These are phyloP conservation scores for Nothophoma quercina DNA, from an alignment of 2,329 filamentous ascomycete species.

Conservation along the genomic window DNA sequence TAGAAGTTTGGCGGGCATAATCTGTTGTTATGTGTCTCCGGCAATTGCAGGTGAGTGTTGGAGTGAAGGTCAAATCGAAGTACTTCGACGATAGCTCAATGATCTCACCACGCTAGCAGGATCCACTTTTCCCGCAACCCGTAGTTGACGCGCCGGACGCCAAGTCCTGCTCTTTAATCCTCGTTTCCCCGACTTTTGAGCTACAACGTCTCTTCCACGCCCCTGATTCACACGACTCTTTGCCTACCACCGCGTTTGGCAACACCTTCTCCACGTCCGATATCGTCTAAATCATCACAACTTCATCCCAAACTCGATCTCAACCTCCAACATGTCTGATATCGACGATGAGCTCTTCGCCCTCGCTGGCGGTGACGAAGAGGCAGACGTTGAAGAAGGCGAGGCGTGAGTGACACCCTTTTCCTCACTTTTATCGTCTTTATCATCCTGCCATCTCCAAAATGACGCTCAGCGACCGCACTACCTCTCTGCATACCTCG, in stretches of 20 bases:
- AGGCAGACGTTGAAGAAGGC: constrained; percentile 73
- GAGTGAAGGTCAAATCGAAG: not conserved
- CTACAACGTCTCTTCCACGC: constrained; percentile 27
- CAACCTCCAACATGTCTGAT: constrained; percentile 66
- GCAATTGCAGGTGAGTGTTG: not conserved
- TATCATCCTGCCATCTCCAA: constrained; percentile 17
- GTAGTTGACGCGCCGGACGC: constrained; percentile 29
- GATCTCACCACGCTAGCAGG: constrained; percentile 30
- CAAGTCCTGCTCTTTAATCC: constrained; percentile 21
- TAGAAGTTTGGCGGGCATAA: constrained; percentile 28
- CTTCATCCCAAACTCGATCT: constrained; percentile 8
- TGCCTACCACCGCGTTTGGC: constrained; percentile 13
- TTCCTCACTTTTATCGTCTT: constrained; percentile 18
- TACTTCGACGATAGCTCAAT: constrained; percentile 19
- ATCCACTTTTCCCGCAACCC: constrained; percentile 21
- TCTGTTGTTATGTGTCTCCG: not conserved
- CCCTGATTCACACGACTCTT: constrained; percentile 24
- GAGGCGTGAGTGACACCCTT: constrained; percentile 72
- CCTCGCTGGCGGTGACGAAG: constrained; percentile 77
- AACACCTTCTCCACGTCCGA: not conserved
- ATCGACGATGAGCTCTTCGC: constrained; percentile 94
- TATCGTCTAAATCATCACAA: constrained; percentile 9
- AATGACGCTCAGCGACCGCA: constrained; percentile 16
- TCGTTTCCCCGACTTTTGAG: constrained; percentile 32
- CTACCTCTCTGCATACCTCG: not conserved